A percentile compares a stretch with the other conserved stretches of the same genome.
Conservation (phyloP, 495 filamentous ascomycete genomes). For the Trichoderma virens region DNA sequence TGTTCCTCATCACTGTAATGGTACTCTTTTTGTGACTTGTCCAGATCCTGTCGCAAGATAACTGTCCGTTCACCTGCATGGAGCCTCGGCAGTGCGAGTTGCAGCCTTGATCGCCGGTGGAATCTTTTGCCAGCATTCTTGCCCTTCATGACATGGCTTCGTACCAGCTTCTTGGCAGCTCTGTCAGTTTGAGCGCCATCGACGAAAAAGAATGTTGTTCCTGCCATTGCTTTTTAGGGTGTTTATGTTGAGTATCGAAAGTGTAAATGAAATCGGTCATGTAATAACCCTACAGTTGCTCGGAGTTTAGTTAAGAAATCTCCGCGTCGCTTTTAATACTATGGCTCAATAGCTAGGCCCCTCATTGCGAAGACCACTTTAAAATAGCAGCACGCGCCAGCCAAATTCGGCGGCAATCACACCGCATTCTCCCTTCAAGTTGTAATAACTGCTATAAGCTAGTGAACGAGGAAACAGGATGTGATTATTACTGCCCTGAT, state of each 20-base stretch:
- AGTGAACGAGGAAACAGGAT: too few relatives aligned
- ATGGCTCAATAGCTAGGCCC: not conserved
- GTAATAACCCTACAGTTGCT: not conserved
- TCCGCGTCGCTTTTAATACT: not conserved
- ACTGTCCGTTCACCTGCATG: constrained; percentile 11
- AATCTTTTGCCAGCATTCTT: constrained; percentile 14
- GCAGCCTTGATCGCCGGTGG: constrained; percentile 18
- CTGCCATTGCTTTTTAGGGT: not conserved
- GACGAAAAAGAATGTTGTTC: not conserved
- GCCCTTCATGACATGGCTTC: constrained; percentile 11
- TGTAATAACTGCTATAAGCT: too few relatives aligned
- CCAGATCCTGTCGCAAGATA: not conserved
- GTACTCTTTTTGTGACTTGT: not conserved
- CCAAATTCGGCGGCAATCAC: not conserved
- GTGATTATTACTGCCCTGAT: too few relatives aligned
- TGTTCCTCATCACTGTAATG: not conserved
- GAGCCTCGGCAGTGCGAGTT: constrained; percentile 4
- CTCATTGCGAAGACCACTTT: not conserved
- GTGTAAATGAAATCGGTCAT: not conserved
- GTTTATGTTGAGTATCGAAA: not conserved
- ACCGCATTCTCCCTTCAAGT: not conserved
- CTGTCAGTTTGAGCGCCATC: not conserved
- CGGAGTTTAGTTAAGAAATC: not conserved
- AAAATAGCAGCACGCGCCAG: not conserved
- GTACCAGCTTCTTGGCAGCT: constrained; percentile 2